Base-by-base conservation (phyloP, 225 moss, liverwort and hornwort genomes). In the Straminergon stramineum region DNA sequence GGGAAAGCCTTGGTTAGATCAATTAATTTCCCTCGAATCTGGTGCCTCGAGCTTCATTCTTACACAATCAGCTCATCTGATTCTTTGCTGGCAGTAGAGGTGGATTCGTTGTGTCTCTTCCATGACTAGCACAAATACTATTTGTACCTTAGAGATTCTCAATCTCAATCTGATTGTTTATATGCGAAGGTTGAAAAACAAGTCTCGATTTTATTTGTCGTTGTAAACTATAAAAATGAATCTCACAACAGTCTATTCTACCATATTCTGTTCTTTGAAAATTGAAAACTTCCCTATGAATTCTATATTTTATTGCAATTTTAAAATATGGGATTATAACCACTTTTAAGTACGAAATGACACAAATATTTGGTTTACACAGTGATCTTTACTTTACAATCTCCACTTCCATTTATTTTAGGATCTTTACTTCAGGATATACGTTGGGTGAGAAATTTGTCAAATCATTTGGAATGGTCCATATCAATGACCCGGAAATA, bases 1-100 rank as follows among this genome's bases (percentile, higher is more conserved):
- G 95, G 81, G 95, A 96, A 83, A 81, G 81, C 68, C 90, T 98
- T 43, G 98, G 98, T 68, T 98, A 92, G 75, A 30, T 32, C 66
- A 7, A 19, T 37, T 5, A 0, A 26, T 75, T 41, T 63, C 70
- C 89, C 61, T 34, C 60, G 20, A 83, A 79, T 70, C 45, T 39
- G 67, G 75, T 24, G 78, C 63, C 57, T 64, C 32, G 57, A 85
- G 70, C 66, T 89, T 89, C 73, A 41, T 66, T 53, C 48, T 35
- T 82, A 16, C 27, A 66, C 70, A 77, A 81, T 74, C 68, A 81
- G 81, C 85, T 48, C 51, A 63, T 77, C 20, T 65, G 76, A 88
- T 66, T 79, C 83, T 82, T 88, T 77, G 70, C 41, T 73, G 85
- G 53, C 75, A 81, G 81, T 58, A 32, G 63, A 53, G 60, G 80